Evolutionary conservation across 805 yeast species (phyloP).

Genomic region (Blastobotrys mokoenaii): DNA sequence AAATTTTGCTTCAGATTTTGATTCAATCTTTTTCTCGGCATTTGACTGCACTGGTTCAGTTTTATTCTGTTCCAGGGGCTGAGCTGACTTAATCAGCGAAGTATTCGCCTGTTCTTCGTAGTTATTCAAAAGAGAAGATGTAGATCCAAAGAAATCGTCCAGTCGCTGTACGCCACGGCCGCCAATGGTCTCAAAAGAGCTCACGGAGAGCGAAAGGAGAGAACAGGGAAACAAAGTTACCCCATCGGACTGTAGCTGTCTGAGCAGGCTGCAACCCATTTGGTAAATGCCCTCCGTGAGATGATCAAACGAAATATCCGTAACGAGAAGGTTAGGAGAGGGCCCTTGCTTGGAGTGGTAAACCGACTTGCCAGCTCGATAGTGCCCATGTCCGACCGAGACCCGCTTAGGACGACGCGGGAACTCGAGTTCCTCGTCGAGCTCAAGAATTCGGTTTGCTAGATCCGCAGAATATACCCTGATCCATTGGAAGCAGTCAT

Average conservation of each 20-base stretch:
- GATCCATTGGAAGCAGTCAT: slow-evolving; percentile 70
- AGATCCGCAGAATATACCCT: slow-evolving; percentile 77
- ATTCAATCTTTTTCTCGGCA: no score
- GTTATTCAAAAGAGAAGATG: background rate
- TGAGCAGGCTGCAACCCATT: slow-evolving; percentile 4
- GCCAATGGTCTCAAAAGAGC: slow-evolving; percentile 2
- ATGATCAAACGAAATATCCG: slow-evolving; percentile 5
- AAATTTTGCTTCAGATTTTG: no score
- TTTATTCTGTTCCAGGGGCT: no score
- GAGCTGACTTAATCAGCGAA: background rate
- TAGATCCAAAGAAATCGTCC: slow-evolving; percentile 1
- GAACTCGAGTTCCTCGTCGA: slow-evolving; percentile 52
- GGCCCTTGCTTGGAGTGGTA: slow-evolving; percentile 19
- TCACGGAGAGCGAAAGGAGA: slow-evolving; percentile 1
- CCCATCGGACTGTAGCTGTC: background rate
- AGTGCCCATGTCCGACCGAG: slow-evolving; percentile 28
- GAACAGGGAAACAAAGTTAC: background rate
- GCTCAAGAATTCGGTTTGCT: slow-evolving; percentile 57
- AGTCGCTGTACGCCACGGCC: background rate
- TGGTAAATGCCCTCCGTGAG: slow-evolving; percentile 1
- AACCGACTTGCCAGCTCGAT: slow-evolving; percentile 7
- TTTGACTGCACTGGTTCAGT: no score
- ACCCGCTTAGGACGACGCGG: slow-evolving; percentile 49
- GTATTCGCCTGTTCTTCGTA: background rate
- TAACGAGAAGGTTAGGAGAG: slow-evolving; percentile 8